Conservation (phyloP, 2,329 filamentous ascomycete genomes). For the Sordariomycetes sp. region DNA sequence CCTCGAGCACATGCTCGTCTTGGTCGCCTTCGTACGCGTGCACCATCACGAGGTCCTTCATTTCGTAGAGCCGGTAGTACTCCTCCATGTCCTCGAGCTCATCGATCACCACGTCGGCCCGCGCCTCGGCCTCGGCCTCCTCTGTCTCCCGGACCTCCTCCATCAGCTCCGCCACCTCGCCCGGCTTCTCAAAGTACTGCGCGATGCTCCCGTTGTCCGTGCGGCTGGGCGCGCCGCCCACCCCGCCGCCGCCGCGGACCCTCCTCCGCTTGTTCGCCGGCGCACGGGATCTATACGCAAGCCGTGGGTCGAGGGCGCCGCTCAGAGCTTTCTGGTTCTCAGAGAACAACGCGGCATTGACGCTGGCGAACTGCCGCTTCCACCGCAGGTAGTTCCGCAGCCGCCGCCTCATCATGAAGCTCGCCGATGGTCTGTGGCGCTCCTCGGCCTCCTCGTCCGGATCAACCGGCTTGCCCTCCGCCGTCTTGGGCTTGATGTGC, state of each 20-base stretch:
- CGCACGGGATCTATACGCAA: conserved; percentile 29
- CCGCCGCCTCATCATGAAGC: conserved; percentile 82
- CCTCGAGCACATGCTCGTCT: conserved; percentile 93
- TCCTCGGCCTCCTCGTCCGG: conserved; percentile 36
- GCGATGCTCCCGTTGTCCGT: conserved; percentile 55
- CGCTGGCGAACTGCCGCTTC: conserved; percentile 81
- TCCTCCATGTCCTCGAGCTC: conserved; percentile 88
- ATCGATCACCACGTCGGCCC: conserved; percentile 64
- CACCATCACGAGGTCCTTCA: conserved; percentile 77
- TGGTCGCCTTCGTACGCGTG: conserved; percentile 93
- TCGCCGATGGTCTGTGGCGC: conserved; percentile 57
- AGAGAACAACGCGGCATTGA: conserved; percentile 67
- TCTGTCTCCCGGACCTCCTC: conserved; percentile 75
- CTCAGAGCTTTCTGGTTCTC: conserved; percentile 72
- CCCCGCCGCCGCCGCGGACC: conserved; percentile 64
- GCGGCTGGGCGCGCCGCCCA: conserved; percentile 20
- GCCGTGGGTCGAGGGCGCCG: conserved; percentile 42
- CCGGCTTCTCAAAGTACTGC: conserved; percentile 71
- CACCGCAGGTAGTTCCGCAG: conserved; percentile 80
- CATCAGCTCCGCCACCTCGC: conserved; percentile 73
- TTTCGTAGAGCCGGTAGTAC: conserved; percentile 83
- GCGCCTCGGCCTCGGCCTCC: conserved; percentile 57
- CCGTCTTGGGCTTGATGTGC: conserved; percentile 53
- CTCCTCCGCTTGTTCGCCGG: conserved; percentile 81
- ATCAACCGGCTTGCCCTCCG: conserved; percentile 20